These are phyloP conservation scores for Seiridium unicorne DNA, from an alignment of 2,329 filamentous ascomycete genomes.

Conservation along the genomic window DNA sequence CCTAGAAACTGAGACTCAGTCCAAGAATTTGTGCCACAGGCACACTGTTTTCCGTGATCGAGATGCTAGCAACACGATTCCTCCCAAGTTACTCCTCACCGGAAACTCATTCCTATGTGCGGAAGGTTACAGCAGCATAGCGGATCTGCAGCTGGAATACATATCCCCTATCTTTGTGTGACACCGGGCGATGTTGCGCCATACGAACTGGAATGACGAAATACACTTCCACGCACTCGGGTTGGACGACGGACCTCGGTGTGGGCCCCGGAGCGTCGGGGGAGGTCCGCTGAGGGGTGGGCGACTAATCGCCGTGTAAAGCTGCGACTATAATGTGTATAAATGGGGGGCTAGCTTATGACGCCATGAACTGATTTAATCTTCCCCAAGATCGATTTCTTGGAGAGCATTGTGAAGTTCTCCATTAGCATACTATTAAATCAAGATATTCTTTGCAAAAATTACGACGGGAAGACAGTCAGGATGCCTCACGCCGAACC, in stretches of 20 bases:
- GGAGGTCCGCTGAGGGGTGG: not conserved
- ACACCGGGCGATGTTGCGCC: not conserved
- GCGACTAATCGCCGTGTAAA: not conserved
- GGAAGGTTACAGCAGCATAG: too few species aligned
- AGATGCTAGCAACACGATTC: too few species aligned
- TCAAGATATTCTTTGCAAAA: not conserved
- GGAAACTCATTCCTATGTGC: too few species aligned
- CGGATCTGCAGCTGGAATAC: too few species aligned
- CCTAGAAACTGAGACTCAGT: too few species aligned
- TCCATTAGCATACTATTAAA: too few species aligned
- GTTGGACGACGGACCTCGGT: slow-evolving; percentile 1
- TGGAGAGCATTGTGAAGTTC: not conserved
- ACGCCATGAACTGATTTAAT: too few species aligned
- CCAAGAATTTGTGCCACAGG: too few species aligned
- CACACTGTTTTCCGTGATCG: too few species aligned
- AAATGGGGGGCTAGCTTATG: not conserved
- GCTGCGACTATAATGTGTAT: not conserved
- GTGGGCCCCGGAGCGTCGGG: not conserved
- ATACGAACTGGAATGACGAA: slow-evolving; percentile 1
- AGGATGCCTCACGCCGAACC: slow-evolving; percentile 30
- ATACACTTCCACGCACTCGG: not conserved
- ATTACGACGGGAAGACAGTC: not conserved
- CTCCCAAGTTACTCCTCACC: too few species aligned
- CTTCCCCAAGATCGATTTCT: not conserved
- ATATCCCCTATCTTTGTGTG: too few species aligned